Evolutionary conservation across 805 yeast species (phyloP), one percentile per base, ranked within the genome.

Genomic region (Nadsonia fulvescens): DNA sequence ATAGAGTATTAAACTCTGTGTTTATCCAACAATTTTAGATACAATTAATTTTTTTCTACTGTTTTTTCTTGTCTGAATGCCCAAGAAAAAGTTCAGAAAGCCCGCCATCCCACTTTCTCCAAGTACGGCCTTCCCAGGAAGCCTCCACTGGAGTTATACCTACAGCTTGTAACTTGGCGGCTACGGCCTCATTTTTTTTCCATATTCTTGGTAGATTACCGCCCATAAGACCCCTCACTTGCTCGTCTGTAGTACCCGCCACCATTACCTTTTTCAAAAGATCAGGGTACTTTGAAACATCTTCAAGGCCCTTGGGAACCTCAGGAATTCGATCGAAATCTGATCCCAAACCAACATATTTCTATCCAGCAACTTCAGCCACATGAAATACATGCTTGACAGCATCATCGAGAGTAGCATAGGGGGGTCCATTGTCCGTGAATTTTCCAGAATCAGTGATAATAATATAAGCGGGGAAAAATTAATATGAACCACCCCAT

Each of bases 201-300:
- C 38, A 35, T 5, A 31, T 35, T 10, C 37, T 9, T 19, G 32
- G 22, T 8, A 30, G 9, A 27, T 34, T 35, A 5, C 30, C 37
- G 5, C 38, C 38, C 31, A 29, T 26, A 6, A 35, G 29, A 7
- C 32, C 33, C 11, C 18, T 23, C 14, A 33, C 18, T 9, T 35
- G 52, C n/a, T 51, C 58, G 22, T 61, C 65, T 1, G 56, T 39
- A 2, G 67, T 67, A 15, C 50, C 50, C 4, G 44, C 37, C 7
- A 34, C 40, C 25, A 44, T 40, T 10, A 48, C 37, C 18, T 35
- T 41, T 29, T 49, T 51, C 15, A 63, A 38, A 26, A 64, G 40
- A 20, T 59, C 65, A 0, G 70, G 70, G 34, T 63, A 64, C 37
- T 63, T 64, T 8, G 68, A 60, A 1, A 61, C 68, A 36, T 64